Conservation (phyloP, 768 basidiomycete species). For the Trametes cinnabarina region DNA sequence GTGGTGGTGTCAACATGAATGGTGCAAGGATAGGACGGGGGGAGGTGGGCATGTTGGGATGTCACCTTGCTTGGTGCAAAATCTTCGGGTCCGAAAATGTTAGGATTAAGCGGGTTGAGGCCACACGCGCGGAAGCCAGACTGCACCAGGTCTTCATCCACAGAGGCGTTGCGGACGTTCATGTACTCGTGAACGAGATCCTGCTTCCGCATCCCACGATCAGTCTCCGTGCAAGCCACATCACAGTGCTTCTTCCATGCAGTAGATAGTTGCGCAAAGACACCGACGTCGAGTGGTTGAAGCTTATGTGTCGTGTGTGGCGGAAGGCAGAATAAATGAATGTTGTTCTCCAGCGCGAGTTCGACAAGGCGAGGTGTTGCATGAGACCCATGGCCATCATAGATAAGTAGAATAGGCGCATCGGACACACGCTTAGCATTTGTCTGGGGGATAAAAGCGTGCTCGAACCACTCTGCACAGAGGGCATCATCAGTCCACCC, state of each 20-base stretch:
- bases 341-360: constrained; percentile 29
- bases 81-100: not conserved
- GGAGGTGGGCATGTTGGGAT: no score
- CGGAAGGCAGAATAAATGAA: constrained; percentile 36
- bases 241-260: constrained; percentile 1
- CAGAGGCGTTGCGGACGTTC: not conserved
- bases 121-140: not conserved
- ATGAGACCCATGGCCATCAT: constrained; percentile 47
- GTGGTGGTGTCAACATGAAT: no score
- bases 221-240: not conserved
- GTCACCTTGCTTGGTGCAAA: no score
- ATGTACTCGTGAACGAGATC: constrained; percentile 18
- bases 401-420: constrained; percentile 39
- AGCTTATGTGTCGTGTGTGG: constrained; percentile 43
- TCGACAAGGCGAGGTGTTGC: constrained; percentile 24
- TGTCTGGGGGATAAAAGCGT: constrained; percentile 38
- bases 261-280: constrained; percentile 30
- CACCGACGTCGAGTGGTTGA: constrained; percentile 43
- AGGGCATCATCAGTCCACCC: constrained; percentile 43
- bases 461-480: constrained; percentile 37
- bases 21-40: no score
- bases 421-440: not conserved
- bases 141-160: not conserved
- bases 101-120: not conserved
- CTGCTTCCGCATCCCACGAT: not conserved